phyloP scores from a whole-genome alignment of 176 grass and related monocot species.

The Phoenix dactylifera region DNA sequence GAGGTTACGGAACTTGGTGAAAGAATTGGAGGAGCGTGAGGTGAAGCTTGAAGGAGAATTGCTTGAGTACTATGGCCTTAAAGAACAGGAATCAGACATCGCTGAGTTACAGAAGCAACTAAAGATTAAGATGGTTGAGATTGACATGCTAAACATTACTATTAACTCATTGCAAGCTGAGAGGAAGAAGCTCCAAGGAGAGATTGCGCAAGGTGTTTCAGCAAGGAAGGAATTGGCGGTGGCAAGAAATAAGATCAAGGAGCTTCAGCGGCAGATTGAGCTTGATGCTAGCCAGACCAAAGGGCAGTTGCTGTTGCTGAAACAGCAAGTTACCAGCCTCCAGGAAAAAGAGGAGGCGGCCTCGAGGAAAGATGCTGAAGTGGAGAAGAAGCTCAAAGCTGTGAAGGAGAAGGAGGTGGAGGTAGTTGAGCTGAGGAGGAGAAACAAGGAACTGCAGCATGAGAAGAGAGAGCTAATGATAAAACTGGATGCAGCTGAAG shows the following conservation, averaged over 20 bases:
- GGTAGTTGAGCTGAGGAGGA: conserved; percentile 77
- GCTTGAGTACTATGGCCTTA: conserved; percentile 87
- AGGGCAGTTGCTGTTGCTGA: conserved; percentile 68
- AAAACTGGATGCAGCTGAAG: conserved; percentile 68
- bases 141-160: conserved; percentile 66
- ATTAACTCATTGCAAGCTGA: conserved; percentile 64
- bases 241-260: conserved; percentile 65
- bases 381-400: conserved; percentile 72
- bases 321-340: conserved; percentile 72
- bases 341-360: conserved; percentile 67
- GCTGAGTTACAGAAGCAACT: conserved; percentile 79
- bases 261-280: conserved; percentile 81
- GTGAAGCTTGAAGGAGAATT: conserved; percentile 73
- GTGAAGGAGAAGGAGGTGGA: conserved; percentile 72
- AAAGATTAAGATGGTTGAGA: conserved; percentile 65
- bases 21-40: conserved; percentile 77
- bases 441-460: conserved; percentile 82
- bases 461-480: conserved; percentile 84
- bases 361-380: conserved; percentile 54
- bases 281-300: conserved; percentile 69
- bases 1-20: conserved; percentile 41
- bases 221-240: conserved; percentile 46
- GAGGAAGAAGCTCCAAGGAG: conserved; percentile 75
- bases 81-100: conserved; percentile 72
- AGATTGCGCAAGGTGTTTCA: conserved; percentile 8